Conservation (phyloP, 179 eudicot species). For the Patellifolia procumbens region DNA sequence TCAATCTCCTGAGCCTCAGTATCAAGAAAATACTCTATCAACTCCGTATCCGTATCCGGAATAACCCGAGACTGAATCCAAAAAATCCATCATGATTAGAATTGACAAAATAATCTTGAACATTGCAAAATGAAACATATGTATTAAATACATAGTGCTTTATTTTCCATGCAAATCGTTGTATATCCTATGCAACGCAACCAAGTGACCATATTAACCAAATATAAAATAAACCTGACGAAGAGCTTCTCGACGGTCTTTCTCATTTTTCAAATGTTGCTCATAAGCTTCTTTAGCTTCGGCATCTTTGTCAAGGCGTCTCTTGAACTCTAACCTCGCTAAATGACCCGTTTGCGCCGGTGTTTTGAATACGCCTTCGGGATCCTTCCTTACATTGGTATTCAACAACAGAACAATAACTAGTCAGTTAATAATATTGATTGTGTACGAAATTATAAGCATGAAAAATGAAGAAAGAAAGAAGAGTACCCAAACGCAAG, state of each 20-base stretch:
- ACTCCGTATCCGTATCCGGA: conserved; percentile 59
- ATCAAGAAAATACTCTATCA: conserved; percentile 90
- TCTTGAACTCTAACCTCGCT: conserved; percentile 58
- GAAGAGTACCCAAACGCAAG: conserved; percentile 47
- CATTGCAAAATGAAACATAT: too few relatives aligned
- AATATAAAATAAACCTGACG: conserved; percentile 48
- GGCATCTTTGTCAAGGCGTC: conserved; percentile 61
- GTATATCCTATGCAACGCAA: too few relatives aligned
- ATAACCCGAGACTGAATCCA: conserved; percentile 62
- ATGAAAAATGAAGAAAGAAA: background rate
- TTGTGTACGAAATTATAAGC: background rate
- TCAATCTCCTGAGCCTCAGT: conserved; percentile 96
- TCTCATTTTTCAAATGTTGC: conserved; percentile 67
- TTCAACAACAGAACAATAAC: conserved; percentile 11
- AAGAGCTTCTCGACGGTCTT: conserved; percentile 59
- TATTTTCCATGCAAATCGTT: too few relatives aligned
- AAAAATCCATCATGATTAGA: too few relatives aligned
- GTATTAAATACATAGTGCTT: too few relatives aligned
- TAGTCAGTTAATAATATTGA: background rate
- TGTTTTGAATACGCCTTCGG: conserved; percentile 66
- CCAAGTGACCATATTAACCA: background rate
- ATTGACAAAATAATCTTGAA: too few relatives aligned
- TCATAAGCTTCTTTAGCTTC: conserved; percentile 74
- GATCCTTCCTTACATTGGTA: conserved; percentile 55
- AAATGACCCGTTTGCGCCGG: conserved; percentile 70